A percentile compares a stretch with the other conserved stretches of the same genome.
These are phyloP conservation scores for Suaeda aralocaspica DNA, from an alignment of 148 eudicot genomes.

Conservation along the genomic window DNA sequence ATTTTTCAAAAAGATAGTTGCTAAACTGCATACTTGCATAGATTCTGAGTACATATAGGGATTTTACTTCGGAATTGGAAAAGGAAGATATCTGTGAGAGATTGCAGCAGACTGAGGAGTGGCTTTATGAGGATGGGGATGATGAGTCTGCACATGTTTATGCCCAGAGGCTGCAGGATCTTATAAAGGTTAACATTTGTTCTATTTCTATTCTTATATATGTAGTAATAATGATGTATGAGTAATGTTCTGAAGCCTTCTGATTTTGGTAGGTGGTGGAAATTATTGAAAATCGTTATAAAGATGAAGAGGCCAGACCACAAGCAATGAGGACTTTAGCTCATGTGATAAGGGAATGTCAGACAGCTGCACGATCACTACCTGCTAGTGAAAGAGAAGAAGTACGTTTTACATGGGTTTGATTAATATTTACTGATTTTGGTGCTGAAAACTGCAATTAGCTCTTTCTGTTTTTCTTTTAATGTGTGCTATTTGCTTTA, in stretches of 20 bases:
- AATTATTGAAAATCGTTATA: slow-evolving; percentile 71
- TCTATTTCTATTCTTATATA: background rate
- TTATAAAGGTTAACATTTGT: slow-evolving; percentile 49
- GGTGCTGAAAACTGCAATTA: background rate
- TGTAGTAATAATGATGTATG: background rate
- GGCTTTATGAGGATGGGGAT: slow-evolving; percentile 96
- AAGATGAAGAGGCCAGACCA: slow-evolving; percentile 69
- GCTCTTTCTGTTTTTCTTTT: background rate
- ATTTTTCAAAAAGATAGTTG: background rate
- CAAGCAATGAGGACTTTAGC: slow-evolving; percentile 45
- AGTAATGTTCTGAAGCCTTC: slow-evolving; percentile 12
- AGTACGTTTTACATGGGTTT: slow-evolving; percentile 36
- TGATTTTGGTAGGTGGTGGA: slow-evolving; percentile 54
- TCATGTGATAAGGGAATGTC: slow-evolving; percentile 40
- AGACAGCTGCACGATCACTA: slow-evolving; percentile 40
- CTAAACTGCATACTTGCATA: slow-evolving; percentile 38
- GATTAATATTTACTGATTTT: background rate
- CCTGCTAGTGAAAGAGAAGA: slow-evolving; percentile 49
- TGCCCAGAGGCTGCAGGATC: slow-evolving; percentile 52
- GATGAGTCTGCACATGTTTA: slow-evolving; percentile 77
- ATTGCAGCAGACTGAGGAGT: slow-evolving; percentile 78
- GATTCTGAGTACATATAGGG: slow-evolving; percentile 65
- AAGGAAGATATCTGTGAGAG: slow-evolving; percentile 54
- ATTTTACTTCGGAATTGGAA: slow-evolving; percentile 64
- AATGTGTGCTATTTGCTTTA: slow-evolving; percentile 28